Evolutionary conservation across 768 basidiomycete species (phyloP), one percentile per base, ranked within the genome.

Genomic region (Mycena indigotica): DNA sequence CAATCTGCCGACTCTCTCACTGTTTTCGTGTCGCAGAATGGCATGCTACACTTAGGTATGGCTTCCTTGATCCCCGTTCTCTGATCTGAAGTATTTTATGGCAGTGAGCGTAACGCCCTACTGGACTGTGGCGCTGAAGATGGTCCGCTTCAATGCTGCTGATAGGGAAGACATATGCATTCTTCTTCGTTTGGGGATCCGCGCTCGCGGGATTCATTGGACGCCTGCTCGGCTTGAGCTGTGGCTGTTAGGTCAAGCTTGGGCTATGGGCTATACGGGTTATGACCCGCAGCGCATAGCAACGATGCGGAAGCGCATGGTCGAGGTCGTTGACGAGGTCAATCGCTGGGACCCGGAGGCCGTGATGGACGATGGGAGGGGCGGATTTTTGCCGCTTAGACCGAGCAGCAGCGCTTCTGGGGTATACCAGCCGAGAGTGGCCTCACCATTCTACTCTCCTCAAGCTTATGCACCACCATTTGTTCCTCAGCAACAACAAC

Each of bases 61-160:
- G 54, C 15, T 12, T 15, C 25, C 29, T 29, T 17, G 1, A 2
- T 38, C 40, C 19, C 16, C 51, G 50, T 13, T 10, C 21, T 50
- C 2, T 17, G 15, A 5, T 24, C 57, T 59, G 28, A 55, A 35
- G n/a, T n/a, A n/a, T 21, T 29, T 26, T 28, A 67, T 66, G 0
- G 70, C 84, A 49, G 70, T 89, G 65, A 84, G 81, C 58, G 86
- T 89, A 2, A 82, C 85, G 25, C 88, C 87, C 56, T 82, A 83
- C 58, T 90, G 88, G 88, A 81, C 83, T 1, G 81, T 89, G 39
- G 84, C 87, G 2, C 80, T 89, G 63, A 90, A 90, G 67, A 77
- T 90, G 12, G 86, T 87, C 19, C 78, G 88, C 5, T 90, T 86
- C 67, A 72, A 78, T 35, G 81, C 82, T 52, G 77, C 80, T 58